Evolutionary conservation across 2,329 filamentous ascomycete genomes (phyloP), one percentile per base, ranked within the genome.

Genomic region (Diplodia mutila): DNA sequence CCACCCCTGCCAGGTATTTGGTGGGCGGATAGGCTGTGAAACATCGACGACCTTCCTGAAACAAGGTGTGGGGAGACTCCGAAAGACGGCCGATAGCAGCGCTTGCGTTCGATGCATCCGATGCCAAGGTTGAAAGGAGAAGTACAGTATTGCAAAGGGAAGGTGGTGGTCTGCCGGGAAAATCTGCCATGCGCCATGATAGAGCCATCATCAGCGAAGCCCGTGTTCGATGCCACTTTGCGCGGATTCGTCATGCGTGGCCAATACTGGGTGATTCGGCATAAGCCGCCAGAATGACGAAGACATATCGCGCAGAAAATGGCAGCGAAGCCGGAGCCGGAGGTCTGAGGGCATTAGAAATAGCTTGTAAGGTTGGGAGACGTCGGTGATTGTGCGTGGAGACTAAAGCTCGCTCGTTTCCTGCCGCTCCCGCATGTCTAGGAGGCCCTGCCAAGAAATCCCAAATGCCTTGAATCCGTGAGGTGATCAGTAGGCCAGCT

Each of bases 351-450:
- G 21, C 25, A 51, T 34, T 27, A 37, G 46, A 29, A 32, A 32
- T 32, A 32, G 29, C 6, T 32, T 32, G 9, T 8, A 61, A 39
- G 57, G 34, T n/a, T 61, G 42, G 21, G 49, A 61, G 57, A 61
- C 32, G 42, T 42, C 29, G 42, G 27, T 46, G 57, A 61, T 51
- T 27, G n/a, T 27, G 42, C 23, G 29, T 51, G 39, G 39, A 32
- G 29, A 32, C 7, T 32, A 8, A 42, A 42, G 37, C 39, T 42
- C 55, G 55, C 55, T 61, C 55, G 55, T 39, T 61, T 61, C 55
- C 46, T 42, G 16, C 46, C 55, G 55, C 55, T 61, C 55, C 55
- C 39, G 55, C 55, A 34, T 32, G 29, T 32, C 29, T 48, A 9
- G 39, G 39, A 32, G n/a, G 57, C 57, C 57, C n/a, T 49, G 42